Evolutionary conservation across 1,284 basidiomycete species (phyloP).

Genomic region (Leccinum laetum): DNA sequence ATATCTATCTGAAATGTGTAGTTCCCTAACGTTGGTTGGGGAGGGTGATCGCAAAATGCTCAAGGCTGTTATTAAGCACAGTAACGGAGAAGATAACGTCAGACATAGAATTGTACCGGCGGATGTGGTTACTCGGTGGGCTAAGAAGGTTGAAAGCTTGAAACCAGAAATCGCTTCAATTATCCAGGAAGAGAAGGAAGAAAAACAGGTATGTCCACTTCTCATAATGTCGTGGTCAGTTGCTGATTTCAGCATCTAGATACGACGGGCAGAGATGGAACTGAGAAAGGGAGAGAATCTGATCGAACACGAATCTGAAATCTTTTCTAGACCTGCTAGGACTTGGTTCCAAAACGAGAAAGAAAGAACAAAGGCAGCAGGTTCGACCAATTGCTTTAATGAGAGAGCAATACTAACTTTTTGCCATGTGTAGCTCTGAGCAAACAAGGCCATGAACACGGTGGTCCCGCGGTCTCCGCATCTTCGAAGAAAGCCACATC

Average conservation of each 20-base stretch:
- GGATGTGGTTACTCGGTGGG: constrained; percentile 78
- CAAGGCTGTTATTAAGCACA: constrained; percentile 93
- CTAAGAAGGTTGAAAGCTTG: constrained; percentile 68
- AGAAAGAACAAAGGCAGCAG: constrained; percentile 82
- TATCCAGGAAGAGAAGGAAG: constrained; percentile 93
- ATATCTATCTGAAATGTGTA: constrained; percentile 31
- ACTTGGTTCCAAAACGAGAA: constrained; percentile 97
- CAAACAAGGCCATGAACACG: constrained; percentile 70
- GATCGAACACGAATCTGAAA: constrained; percentile 94
- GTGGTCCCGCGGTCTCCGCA: constrained; percentile 36
- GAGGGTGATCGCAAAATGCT: constrained; percentile 97
- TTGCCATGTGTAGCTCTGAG: constrained; percentile 53
- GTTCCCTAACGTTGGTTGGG: constrained; percentile 94
- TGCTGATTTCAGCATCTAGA: constrained; percentile 39
- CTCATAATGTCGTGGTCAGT: constrained; percentile 9
- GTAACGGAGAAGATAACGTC: constrained; percentile 77
- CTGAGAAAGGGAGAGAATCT: constrained; percentile 95
- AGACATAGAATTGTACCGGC: constrained; percentile 87
- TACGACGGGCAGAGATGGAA: constrained; percentile 95
- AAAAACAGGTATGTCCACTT: constrained; percentile 70
- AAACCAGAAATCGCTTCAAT: constrained; percentile 84
- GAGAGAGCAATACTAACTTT: constrained; percentile 4
- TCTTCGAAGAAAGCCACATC: constrained; percentile 28
- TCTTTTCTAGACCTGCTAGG: constrained; percentile 89
- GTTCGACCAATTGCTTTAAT: constrained; percentile 41